Percentiles rank a stretch among this genome's conserved stretches.
Conservation (phyloP, 164 flowering plant species). For the Sedum album region DNA sequence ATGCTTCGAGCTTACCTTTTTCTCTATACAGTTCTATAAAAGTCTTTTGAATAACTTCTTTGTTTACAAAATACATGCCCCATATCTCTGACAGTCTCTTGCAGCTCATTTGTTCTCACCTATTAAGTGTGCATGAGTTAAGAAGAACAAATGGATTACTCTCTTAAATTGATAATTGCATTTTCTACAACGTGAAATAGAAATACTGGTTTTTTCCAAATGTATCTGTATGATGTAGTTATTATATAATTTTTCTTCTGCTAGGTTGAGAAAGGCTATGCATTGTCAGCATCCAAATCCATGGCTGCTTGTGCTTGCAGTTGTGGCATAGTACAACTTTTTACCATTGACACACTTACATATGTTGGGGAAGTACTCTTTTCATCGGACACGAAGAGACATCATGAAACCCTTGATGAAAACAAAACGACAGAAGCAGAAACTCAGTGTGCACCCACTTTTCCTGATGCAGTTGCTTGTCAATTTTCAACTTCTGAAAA, state of each 20-base stretch:
- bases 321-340: slow-evolving; percentile 53
- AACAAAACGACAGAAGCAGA: slow-evolving; percentile 7
- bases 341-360: slow-evolving; percentile 25
- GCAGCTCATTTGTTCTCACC: not conserved
- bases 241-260: slow-evolving; percentile 11
- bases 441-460: slow-evolving; percentile 13
- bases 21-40: not conserved
- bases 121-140: not conserved
- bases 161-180: not conserved
- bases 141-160: no score
- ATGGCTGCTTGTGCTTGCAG: slow-evolving; percentile 75
- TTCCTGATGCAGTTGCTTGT: slow-evolving; percentile 77
- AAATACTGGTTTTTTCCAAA: not conserved
- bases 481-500: slow-evolving; percentile 53
- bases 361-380: slow-evolving; percentile 39
- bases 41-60: not conserved
- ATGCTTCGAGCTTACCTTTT: not conserved
- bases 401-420: slow-evolving; percentile 10
- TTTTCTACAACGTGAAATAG: not conserved
- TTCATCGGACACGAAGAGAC: slow-evolving; percentile 24
- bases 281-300: slow-evolving; percentile 41
- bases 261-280: slow-evolving; percentile 57
- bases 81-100: not conserved
- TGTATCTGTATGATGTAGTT: not conserved
- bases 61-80: not conserved